These are phyloP conservation scores for Lecanicillium sp. DNA, from an alignment of 2,329 filamentous ascomycete species.

Conservation along the genomic window DNA sequence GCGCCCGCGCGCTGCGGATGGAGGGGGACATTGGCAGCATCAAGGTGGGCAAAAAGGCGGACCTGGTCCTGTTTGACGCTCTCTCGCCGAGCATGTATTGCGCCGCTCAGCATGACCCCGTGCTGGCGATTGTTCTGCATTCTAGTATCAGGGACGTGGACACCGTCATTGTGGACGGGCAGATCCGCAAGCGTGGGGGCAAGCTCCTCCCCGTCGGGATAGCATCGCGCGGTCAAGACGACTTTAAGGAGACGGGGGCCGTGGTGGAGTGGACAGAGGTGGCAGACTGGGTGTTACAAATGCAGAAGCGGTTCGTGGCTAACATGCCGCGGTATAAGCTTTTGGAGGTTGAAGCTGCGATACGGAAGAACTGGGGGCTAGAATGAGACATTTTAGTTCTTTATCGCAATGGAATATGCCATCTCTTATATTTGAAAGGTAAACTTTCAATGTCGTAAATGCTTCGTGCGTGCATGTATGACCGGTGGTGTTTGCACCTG, in stretches of 20 bases:
- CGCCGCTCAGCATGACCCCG: slow-evolving; percentile 29
- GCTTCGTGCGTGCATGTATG: too few species aligned
- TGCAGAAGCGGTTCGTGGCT: neutral
- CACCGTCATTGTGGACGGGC: slow-evolving; percentile 40
- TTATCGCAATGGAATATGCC: too few species aligned
- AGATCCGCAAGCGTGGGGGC: slow-evolving; percentile 36
- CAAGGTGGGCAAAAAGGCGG: slow-evolving; percentile 36
- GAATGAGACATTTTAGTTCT: too few species aligned
- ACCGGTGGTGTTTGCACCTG: too few species aligned
- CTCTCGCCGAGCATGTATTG: slow-evolving; percentile 10
- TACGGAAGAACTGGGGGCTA: too few species aligned
- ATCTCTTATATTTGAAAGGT: too few species aligned
- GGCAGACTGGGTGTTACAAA: neutral
- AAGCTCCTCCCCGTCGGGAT: slow-evolving; percentile 16
- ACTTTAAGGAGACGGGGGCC: neutral
- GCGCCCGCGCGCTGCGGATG: slow-evolving; percentile 34
- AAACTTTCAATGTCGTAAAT: too few species aligned
- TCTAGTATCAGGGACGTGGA: slow-evolving; percentile 40
- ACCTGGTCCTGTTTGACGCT: slow-evolving; percentile 39
- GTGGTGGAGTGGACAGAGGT: neutral
- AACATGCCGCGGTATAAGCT: neutral
- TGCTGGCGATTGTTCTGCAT: slow-evolving; percentile 46
- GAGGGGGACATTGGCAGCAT: slow-evolving; percentile 34
- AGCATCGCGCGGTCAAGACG: neutral
- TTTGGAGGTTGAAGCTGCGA: too few species aligned